A percentile compares a stretch with the other conserved stretches of the same genome.
phyloP scores from a whole-genome alignment of 129 eudicot species.

The Solidago caesia region DNA sequence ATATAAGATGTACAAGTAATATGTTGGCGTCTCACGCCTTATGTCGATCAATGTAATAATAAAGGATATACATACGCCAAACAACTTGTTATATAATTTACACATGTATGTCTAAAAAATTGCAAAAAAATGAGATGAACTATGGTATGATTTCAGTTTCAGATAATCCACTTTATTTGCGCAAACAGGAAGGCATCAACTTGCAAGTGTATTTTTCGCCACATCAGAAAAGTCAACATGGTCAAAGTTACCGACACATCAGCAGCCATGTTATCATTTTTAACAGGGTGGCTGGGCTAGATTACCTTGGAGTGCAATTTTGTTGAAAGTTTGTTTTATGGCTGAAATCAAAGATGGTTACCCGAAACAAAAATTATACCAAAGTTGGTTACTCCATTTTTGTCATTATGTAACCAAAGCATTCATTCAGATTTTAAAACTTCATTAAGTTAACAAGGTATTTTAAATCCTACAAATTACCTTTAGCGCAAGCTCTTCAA shows the following conservation, averaged over 20 bases:
- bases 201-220: background rate
- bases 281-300: background rate
- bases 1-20: background rate
- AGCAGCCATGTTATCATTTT: background rate
- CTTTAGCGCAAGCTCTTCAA: constrained; percentile 90
- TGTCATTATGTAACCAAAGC: background rate
- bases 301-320: background rate
- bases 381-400: background rate
- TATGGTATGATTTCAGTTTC: background rate
- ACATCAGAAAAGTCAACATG: background rate
- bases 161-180: background rate
- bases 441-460: background rate
- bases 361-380: background rate
- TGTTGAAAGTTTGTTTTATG: background rate
- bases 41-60: background rate
- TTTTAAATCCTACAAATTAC: constrained; percentile 28
- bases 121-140: background rate
- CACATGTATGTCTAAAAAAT: background rate
- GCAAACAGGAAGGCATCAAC: background rate
- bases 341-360: background rate
- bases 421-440: background rate
- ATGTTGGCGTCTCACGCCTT: background rate
- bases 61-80: background rate
- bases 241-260: background rate
- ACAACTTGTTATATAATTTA: background rate